Base-by-base conservation (phyloP, 2,329 filamentous ascomycete genomes). In the Sphaerostilbella broomeana region DNA sequence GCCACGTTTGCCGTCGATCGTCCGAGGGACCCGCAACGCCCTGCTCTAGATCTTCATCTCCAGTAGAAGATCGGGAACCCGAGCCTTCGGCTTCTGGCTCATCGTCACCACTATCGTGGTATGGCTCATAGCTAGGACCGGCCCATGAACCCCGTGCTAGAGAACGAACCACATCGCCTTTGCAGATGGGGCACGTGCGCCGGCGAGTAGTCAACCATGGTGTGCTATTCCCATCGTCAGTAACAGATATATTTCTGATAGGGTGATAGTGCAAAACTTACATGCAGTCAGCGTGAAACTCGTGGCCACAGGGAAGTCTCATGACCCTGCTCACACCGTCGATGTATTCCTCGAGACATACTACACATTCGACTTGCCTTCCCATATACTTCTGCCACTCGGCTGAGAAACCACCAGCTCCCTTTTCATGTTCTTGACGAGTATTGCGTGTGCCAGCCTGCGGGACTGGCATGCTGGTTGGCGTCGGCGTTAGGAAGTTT, bases 201-300 rank as follows among this genome's bases (percentile, higher is more conserved):
- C 92, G 84, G 34, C 90, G 81, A 12, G 89, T 97, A 1, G 90
- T 95, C 37, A 98, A 70, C 92, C 92, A 98, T 2, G 92, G 92
- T 4, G 92, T 97, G 57, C 88, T 95, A 48, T 17, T 3, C 12
- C 20, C 10, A 6, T 21, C 5, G 39, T 42, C 10, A 42, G 27
- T 20, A 27, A 24, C 9, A n/a, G 6, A 4, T 13, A 20, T 29
- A 36, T 22, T 21, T n/a, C n/a, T n/a, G n/a, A n/a, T n/a, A n/a
- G n/a, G n/a, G n/a, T n/a, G 35, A 43, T 18, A 39, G 31, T 38
- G 20, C 20, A 18, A 40, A 37, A 84, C 88, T 82, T 67, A 94
- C 88, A 98, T 97, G 88, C 92, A 98, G 58, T 94, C 88, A 19
- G 74, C 90, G 61, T 98, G 92, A 62, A 97, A 98, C 56, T 98